A percentile compares a stretch with the other conserved stretches of the same genome.
Conservation (phyloP, 768 basidiomycete species). For the Naganishia friedmannii region DNA sequence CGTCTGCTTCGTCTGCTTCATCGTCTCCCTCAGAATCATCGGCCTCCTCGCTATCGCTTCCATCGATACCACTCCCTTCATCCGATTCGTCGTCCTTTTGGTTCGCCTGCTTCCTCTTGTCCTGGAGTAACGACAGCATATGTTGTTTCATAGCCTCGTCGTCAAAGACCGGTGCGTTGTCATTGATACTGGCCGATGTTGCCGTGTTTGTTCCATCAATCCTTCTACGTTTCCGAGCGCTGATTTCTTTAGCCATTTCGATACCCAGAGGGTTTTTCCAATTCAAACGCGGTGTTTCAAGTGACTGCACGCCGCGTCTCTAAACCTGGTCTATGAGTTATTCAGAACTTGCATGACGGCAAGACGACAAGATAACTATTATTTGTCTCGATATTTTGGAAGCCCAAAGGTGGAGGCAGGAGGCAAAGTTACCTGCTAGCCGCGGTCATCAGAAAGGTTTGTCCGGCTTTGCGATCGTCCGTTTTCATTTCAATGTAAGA, state of each 20-base stretch:
- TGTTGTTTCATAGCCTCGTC: conserved; percentile 28
- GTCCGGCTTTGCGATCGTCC: too few species aligned
- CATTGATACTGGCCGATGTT: not conserved
- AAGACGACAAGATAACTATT: too few species aligned
- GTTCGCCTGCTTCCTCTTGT: not conserved
- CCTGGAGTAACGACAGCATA: conserved; percentile 26
- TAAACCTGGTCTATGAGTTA: too few species aligned
- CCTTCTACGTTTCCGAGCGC: conserved; percentile 16
- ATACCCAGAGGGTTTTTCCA: not conserved
- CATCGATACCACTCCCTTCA: not conserved
- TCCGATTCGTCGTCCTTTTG: not conserved
- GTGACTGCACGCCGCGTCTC: too few species aligned
- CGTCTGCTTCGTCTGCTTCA: conserved; percentile 26
- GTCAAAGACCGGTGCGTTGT: conserved; percentile 18
- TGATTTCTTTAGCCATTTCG: conserved; percentile 11
- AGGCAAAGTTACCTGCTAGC: too few species aligned
- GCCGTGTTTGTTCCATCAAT: not conserved
- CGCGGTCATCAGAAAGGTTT: too few species aligned
- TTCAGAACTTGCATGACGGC: not conserved
- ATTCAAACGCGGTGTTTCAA: too few species aligned
- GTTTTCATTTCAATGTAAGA: not conserved
- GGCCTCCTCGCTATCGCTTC: conserved; percentile 5
- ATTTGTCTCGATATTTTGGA: too few species aligned
- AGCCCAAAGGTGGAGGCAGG: conserved; percentile 1
- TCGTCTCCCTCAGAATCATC: not conserved